phyloP scores from a whole-genome alignment of 192 early-diverging fungal genomes.

The Kappamyces sp. region DNA sequence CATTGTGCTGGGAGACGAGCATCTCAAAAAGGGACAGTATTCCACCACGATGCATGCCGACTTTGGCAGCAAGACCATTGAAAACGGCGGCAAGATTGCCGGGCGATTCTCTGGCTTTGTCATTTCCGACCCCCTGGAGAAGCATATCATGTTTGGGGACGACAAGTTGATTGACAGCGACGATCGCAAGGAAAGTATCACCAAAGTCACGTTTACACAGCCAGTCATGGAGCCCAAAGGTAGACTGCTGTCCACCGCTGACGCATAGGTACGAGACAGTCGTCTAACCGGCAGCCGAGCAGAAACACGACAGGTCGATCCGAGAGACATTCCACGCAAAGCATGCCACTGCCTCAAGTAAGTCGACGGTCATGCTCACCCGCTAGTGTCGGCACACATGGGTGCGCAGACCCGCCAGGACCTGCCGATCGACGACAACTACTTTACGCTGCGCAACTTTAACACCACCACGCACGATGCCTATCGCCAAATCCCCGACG shows the following conservation, averaged over 20 bases:
- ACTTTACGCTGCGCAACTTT: constrained; percentile 9
- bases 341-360: not conserved
- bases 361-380: too few relatives aligned
- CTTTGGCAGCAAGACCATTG: constrained; percentile 8
- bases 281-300: not conserved
- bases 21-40: constrained; percentile 19
- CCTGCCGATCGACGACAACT: not conserved
- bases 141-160: constrained; percentile 35
- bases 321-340: not conserved
- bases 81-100: not conserved
- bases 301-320: not conserved
- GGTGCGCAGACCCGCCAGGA: constrained; percentile 12
- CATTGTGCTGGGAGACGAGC: constrained; percentile 38
- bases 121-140: constrained; percentile 16
- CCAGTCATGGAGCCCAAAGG: not conserved
- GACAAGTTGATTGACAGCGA: not conserved
- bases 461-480: constrained; percentile 6
- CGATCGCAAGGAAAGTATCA: constrained; percentile 1
- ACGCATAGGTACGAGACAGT: not conserved
- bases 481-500: not conserved
- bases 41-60: constrained; percentile 29
- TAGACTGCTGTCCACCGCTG: not conserved
- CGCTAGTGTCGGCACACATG: constrained; percentile 10
- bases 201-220: not conserved
- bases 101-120: constrained; percentile 1